Evolutionary conservation across 2,329 filamentous ascomycete genomes (phyloP).

Genomic region (Colletotrichum truncatum): DNA sequence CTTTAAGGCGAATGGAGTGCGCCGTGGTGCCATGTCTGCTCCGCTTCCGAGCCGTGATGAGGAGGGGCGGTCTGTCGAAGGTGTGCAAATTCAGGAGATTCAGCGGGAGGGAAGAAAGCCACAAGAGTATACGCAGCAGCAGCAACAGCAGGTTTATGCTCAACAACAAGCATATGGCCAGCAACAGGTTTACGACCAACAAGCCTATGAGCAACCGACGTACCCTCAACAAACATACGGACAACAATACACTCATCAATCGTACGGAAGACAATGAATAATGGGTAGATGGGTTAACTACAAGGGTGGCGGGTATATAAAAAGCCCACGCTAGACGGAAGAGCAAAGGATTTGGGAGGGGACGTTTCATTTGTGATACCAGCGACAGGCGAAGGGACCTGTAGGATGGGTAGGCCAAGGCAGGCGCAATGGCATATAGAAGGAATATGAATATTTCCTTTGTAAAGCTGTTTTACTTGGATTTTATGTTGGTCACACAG

Average conservation of each 20-base stretch:
- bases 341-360: background rate
- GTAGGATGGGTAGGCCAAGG: background rate
- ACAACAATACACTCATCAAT: background rate
- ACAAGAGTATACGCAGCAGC: background rate
- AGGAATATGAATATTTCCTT: background rate
- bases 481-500: no score
- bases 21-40: background rate
- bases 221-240: background rate
- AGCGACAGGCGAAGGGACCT: background rate
- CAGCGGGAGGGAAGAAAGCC: background rate
- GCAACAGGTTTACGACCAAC: background rate
- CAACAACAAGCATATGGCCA: background rate
- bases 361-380: background rate
- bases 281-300: background rate
- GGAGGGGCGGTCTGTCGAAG: background rate
- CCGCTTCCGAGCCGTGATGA: conserved; percentile 8
- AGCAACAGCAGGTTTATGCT: background rate
- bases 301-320: background rate
- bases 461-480: background rate
- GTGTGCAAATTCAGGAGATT: background rate
- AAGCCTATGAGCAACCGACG: background rate
- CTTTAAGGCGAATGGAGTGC: conserved; percentile 5
- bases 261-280: background rate
- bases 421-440: background rate
- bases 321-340: background rate